Conservation (phyloP, 257 asterid genomes). For the Jacaranda mimosifolia region DNA sequence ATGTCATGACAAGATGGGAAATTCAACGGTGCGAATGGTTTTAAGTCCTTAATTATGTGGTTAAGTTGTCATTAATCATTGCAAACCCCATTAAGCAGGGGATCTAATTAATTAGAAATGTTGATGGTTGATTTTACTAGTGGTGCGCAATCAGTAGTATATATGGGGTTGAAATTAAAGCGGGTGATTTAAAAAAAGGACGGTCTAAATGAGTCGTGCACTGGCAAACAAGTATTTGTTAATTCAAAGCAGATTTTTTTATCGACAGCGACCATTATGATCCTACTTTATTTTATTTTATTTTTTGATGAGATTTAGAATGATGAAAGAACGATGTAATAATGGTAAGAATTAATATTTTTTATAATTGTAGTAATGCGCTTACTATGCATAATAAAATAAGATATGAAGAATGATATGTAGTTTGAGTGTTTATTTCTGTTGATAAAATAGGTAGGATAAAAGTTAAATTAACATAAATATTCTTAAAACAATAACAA, state of each 20-base stretch:
- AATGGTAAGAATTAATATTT: too few relatives aligned
- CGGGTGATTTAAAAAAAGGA: conserved; percentile 7
- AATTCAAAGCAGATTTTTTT: background rate
- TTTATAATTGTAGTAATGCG: too few relatives aligned
- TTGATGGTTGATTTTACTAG: background rate
- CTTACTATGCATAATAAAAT: too few relatives aligned
- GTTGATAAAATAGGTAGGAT: too few relatives aligned
- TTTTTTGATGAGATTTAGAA: background rate
- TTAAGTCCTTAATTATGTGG: background rate
- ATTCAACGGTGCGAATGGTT: conserved; percentile 21
- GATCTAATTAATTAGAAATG: background rate
- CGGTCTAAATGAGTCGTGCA: conserved; percentile 36
- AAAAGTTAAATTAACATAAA: too few relatives aligned
- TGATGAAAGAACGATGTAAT: too few relatives aligned
- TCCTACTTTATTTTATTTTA: background rate
- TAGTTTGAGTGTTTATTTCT: too few relatives aligned
- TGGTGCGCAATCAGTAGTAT: conserved; percentile 7
- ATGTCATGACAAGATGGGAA: conserved; percentile 8
- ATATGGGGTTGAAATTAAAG: background rate
- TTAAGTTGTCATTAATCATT: conserved; percentile 27
- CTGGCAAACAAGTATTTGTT: conserved; percentile 1
- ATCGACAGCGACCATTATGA: background rate
- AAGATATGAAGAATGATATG: too few relatives aligned
- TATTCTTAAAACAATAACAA: too few relatives aligned
- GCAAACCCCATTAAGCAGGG: background rate